Conservation (phyloP, 2,329 filamentous ascomycete species). For the Juglanconis juglandina region DNA sequence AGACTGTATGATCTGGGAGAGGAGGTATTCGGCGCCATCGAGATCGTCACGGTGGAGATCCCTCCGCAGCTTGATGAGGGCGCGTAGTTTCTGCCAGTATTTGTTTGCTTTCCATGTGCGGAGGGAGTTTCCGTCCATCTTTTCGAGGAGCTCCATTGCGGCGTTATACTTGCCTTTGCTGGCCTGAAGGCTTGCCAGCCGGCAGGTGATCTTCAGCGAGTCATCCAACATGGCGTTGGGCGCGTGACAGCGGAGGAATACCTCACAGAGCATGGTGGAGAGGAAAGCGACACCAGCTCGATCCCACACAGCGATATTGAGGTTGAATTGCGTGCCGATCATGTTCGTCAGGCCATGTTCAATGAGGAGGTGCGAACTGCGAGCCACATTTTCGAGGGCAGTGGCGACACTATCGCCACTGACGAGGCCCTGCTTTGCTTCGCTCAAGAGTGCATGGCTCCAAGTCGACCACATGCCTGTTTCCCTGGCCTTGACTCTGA, state of each 20-base stretch:
- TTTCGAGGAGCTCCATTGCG: conserved; percentile 58
- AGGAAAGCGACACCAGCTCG: conserved; percentile 63
- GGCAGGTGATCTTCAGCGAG: conserved; percentile 69
- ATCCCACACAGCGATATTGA: conserved; percentile 71
- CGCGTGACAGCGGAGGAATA: conserved; percentile 72
- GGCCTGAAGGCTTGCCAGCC: conserved; percentile 64
- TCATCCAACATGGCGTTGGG: conserved; percentile 65
- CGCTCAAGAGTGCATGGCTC: conserved; percentile 78
- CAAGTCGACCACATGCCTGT: conserved; percentile 80
- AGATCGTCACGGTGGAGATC: conserved; percentile 57
- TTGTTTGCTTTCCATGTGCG: conserved; percentile 76
- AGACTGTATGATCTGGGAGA: conserved; percentile 52
- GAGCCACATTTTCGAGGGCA: conserved; percentile 74
- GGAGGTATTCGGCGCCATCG: conserved; percentile 46
- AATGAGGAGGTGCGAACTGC: conserved; percentile 78
- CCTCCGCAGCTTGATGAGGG: conserved; percentile 61
- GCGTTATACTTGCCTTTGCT: conserved; percentile 68
- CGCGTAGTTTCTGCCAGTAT: conserved; percentile 65
- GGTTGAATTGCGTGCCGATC: conserved; percentile 69
- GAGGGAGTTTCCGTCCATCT: conserved; percentile 39
- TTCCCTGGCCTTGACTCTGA: conserved; percentile 83
- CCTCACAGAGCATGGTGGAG: conserved; percentile 62
- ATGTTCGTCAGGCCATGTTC: conserved; percentile 70
- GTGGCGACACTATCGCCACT: conserved; percentile 63
- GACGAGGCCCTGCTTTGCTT: conserved; percentile 75